Evolutionary conservation across 73 alveolate species (phyloP).

Genomic region (Paramecium tetraurelia): DNA sequence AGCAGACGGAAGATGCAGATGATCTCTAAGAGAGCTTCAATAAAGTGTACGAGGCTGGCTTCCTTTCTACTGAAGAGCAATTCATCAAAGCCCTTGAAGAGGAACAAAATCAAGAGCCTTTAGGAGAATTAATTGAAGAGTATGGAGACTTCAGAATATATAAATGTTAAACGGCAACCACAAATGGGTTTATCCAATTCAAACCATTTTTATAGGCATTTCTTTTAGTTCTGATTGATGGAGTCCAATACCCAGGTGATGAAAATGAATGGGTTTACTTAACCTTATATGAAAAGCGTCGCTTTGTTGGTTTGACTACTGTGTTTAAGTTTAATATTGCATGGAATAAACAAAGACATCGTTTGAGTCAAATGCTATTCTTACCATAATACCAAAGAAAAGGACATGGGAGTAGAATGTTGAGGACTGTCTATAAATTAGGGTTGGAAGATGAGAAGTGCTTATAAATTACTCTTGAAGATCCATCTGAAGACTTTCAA

Average conservation of each 20-base stretch:
- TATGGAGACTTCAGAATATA: not conserved
- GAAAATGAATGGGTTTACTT: slow-evolving; percentile 4
- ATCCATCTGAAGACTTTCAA: slow-evolving; percentile 52
- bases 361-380: slow-evolving; percentile 31
- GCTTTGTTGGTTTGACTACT: slow-evolving; percentile 15
- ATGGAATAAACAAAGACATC: not conserved
- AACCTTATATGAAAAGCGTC: not conserved
- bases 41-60: slow-evolving; percentile 14
- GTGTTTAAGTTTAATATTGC: not conserved
- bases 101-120: not conserved
- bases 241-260: slow-evolving; percentile 24
- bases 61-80: not conserved
- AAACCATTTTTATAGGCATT: slow-evolving; percentile 24
- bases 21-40: not conserved
- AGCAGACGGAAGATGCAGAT: slow-evolving; percentile 16
- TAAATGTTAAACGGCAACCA: not conserved
- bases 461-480: slow-evolving; percentile 15
- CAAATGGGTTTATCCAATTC: not conserved
- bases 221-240: not conserved
- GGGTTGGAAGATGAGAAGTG: not conserved
- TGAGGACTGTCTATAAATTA: not conserved
- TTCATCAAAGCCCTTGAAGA: not conserved
- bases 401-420: slow-evolving; percentile 28
- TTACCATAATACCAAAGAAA: slow-evolving; percentile 13
- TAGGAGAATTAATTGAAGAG: not conserved